phyloP scores from a whole-genome alignment of 768 basidiomycete species.

The Chlorophyllum brunneum region DNA sequence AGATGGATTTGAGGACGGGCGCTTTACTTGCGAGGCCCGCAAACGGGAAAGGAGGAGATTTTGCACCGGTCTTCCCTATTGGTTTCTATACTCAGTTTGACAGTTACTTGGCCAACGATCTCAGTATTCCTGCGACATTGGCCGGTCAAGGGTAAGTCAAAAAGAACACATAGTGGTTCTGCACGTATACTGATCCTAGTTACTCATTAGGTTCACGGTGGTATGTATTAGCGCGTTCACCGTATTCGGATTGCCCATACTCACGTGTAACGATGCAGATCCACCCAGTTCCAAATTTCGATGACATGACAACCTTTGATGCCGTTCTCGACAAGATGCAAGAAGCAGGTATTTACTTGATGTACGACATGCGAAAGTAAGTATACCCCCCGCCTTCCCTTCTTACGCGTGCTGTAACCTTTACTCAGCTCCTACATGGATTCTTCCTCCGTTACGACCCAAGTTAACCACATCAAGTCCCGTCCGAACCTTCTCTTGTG shows the following conservation, averaged over 20 bases:
- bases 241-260: background rate
- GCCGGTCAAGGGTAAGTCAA: constrained; percentile 49
- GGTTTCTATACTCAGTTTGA: constrained; percentile 72
- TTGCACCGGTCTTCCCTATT: constrained; percentile 61
- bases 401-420: constrained; percentile 8
- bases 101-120: constrained; percentile 47
- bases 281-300: constrained; percentile 68
- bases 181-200: background rate
- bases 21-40: constrained; percentile 49
- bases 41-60: constrained; percentile 44
- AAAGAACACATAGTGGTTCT: background rate
- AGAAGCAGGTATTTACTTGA: constrained; percentile 62
- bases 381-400: constrained; percentile 13
- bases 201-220: constrained; percentile 30
- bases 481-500: constrained; percentile 67
- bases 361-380: constrained; percentile 78
- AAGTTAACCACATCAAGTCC: constrained; percentile 67
- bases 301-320: constrained; percentile 53
- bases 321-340: constrained; percentile 68
- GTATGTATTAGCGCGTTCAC: constrained; percentile 27
- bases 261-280: constrained; percentile 31
- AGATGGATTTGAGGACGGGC: constrained; percentile 59
- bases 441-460: constrained; percentile 51
- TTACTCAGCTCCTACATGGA: constrained; percentile 59
- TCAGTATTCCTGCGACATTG: constrained; percentile 50